Evolutionary conservation across 2,329 filamentous ascomycete genomes (phyloP).

Genomic region (Talaromyces sp.): DNA sequence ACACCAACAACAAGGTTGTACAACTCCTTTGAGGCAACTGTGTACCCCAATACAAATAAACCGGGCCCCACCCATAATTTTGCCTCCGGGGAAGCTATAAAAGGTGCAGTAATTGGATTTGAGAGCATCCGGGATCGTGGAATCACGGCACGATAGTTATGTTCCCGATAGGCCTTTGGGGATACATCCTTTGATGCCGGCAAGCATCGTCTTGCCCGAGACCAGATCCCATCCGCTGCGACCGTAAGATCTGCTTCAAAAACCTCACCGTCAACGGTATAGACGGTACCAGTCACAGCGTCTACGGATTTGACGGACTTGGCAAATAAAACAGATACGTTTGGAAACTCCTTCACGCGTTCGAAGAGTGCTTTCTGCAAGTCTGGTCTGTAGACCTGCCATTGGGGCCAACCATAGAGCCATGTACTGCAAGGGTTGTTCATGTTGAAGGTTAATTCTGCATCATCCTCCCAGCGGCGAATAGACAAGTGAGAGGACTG

Average conservation of each 20-base stretch:
- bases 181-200: background rate
- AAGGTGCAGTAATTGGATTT: slow-evolving; percentile 2
- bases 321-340: background rate
- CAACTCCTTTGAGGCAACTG: slow-evolving; percentile 1
- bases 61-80: background rate
- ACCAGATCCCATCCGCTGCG: slow-evolving; percentile 3
- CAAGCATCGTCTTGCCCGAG: background rate
- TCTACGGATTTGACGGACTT: background rate
- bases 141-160: slow-evolving; percentile 1
- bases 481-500: slow-evolving; percentile 15
- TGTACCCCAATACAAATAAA: background rate
- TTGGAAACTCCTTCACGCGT: slow-evolving; percentile 1
- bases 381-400: slow-evolving; percentile 3
- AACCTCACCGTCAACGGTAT: background rate
- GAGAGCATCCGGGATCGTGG: slow-evolving; percentile 1
- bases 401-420: slow-evolving; percentile 6
- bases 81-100: slow-evolving; percentile 1
- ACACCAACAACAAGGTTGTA: slow-evolving; percentile 2
- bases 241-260: background rate
- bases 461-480: slow-evolving; percentile 18
- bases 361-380: slow-evolving; percentile 2
- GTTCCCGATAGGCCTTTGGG: background rate
- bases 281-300: background rate
- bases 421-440: slow-evolving; percentile 1
- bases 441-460: slow-evolving; percentile 3